Evolutionary conservation across 257 asterid genomes (phyloP).

Genomic region (Phtheirospermum japonicum): DNA sequence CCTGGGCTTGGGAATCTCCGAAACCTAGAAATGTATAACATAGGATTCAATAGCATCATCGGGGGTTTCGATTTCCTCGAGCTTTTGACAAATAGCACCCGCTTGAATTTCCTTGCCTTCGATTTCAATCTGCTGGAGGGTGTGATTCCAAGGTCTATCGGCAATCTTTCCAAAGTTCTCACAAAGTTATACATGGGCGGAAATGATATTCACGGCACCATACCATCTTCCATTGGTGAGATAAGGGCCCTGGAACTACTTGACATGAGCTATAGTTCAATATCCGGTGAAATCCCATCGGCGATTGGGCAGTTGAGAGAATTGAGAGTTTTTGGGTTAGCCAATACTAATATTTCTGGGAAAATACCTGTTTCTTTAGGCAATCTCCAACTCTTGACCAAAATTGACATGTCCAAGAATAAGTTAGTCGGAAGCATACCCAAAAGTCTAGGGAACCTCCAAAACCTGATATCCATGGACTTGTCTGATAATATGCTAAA

Average conservation of each 20-base stretch:
- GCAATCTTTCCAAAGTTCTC: slow-evolving; percentile 52
- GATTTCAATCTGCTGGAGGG: slow-evolving; percentile 51
- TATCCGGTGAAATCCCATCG: slow-evolving; percentile 52
- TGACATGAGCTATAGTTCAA: slow-evolving; percentile 30
- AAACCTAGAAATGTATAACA: slow-evolving; percentile 44
- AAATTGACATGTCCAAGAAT: slow-evolving; percentile 52
- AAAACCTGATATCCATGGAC: slow-evolving; percentile 39
- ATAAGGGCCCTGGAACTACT: slow-evolving; percentile 40
- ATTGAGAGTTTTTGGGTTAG: slow-evolving; percentile 35
- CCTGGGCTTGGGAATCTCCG: slow-evolving; percentile 61
- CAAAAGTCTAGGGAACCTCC: slow-evolving; percentile 32
- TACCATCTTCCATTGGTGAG: slow-evolving; percentile 53
- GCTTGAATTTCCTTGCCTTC: slow-evolving; percentile 43
- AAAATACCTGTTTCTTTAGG: slow-evolving; percentile 46
- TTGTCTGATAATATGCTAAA: slow-evolving; percentile 46
- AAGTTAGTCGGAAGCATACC: slow-evolving; percentile 48
- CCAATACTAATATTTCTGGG: slow-evolving; percentile 44
- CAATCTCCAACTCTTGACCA: slow-evolving; percentile 38
- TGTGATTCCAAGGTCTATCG: slow-evolving; percentile 50
- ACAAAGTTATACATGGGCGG: slow-evolving; percentile 44
- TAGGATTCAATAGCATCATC: slow-evolving; percentile 49
- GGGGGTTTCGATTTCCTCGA: slow-evolving; percentile 45
- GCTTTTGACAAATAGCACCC: slow-evolving; percentile 42
- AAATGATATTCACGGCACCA: slow-evolving; percentile 39
- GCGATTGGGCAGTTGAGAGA: slow-evolving; percentile 44